These are phyloP conservation scores for Ramalina intermedia DNA, from an alignment of 495 filamentous ascomycete species.

Conservation along the genomic window DNA sequence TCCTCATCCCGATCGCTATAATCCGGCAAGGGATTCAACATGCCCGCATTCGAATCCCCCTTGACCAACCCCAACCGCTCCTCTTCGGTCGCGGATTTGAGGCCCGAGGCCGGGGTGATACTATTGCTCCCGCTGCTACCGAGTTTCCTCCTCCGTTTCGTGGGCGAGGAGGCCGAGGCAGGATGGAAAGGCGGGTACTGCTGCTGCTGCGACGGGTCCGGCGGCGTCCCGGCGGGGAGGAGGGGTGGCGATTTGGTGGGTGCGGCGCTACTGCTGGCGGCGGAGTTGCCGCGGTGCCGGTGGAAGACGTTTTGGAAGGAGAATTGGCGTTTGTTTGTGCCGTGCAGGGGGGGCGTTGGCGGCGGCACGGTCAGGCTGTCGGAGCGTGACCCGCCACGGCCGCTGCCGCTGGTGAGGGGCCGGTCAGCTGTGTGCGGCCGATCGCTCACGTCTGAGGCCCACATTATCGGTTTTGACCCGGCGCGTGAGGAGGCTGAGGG, in stretches of 20 bases:
- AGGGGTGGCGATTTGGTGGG: constrained; percentile 8
- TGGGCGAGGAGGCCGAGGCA: too few relatives aligned
- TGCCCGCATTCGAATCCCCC: constrained; percentile 35
- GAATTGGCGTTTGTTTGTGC: constrained; percentile 54
- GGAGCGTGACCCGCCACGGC: neutral
- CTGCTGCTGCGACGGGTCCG: constrained; percentile 19
- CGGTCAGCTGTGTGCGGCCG: constrained; percentile 6
- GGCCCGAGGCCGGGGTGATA: constrained; percentile 18
- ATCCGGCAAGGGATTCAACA: neutral
- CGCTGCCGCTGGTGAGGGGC: constrained; percentile 18
- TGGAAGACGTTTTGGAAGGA: constrained; percentile 77
- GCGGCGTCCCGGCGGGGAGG: constrained; percentile 26
- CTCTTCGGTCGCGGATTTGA: constrained; percentile 62
- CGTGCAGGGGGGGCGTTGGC: constrained; percentile 29
- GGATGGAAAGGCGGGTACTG: constrained; percentile 9
- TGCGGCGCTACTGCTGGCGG: constrained; percentile 13
- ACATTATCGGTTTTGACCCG: constrained; percentile 21
- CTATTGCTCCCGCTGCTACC: constrained; percentile 3
- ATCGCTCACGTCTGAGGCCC: constrained; percentile 20
- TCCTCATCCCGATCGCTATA: neutral
- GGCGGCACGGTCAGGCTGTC: constrained; percentile 19
- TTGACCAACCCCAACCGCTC: constrained; percentile 76
- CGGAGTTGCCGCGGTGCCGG: constrained; percentile 25
- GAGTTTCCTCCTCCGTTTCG: neutral
- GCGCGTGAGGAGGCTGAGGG: constrained; percentile 2